Conservation (phyloP, 192 early-diverging fungal genomes). For the Podila epicladia region DNA sequence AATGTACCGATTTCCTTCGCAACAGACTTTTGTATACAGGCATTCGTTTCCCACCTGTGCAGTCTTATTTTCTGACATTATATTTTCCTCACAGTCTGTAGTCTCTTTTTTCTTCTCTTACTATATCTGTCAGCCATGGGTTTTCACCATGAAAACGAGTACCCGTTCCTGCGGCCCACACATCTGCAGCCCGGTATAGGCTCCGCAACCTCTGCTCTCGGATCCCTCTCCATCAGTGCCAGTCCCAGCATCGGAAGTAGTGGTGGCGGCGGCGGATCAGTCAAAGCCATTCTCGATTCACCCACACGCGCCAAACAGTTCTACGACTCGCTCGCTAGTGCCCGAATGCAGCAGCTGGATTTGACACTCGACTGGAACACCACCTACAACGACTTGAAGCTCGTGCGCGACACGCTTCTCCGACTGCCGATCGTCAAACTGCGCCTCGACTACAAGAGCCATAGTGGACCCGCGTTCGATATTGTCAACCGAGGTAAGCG, state of each 20-base stretch:
- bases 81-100: no score
- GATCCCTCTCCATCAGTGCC: neutral
- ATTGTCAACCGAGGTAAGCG: conserved; percentile 10
- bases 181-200: neutral
- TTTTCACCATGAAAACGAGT: conserved; percentile 10
- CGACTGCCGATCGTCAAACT: conserved; percentile 8
- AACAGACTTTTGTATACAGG: no score
- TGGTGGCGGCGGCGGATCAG: neutral
- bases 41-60: no score
- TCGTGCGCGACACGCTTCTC: neutral
- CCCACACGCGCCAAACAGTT: conserved; percentile 6
- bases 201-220: neutral
- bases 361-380: conserved; percentile 11
- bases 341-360: conserved; percentile 9
- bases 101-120: no score
- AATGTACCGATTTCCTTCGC: no score
- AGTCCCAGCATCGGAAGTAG: conserved; percentile 1
- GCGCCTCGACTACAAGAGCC: conserved; percentile 8
- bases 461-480: conserved; percentile 3
- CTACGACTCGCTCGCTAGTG: conserved; percentile 6
- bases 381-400: conserved; percentile 13
- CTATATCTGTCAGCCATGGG: neutral
- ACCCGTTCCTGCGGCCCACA: conserved; percentile 3
- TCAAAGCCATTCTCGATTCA: conserved; percentile 4
- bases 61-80: no score